These are phyloP conservation scores for Lepidium africanum DNA, from an alignment of 345 rosid species.

Conservation along the genomic window DNA sequence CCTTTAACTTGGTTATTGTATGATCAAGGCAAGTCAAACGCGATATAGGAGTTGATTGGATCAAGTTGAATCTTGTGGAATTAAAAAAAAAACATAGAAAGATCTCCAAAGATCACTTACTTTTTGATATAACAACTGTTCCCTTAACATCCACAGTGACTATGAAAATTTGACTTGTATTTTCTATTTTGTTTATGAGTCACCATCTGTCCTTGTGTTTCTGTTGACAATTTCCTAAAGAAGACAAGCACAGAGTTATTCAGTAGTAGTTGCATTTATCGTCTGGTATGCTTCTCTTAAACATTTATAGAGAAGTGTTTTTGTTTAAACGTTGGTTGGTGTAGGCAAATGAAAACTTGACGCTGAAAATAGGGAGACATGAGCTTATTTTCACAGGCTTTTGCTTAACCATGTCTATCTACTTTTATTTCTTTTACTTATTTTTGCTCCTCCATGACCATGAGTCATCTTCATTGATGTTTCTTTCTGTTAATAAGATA, in stretches of 20 bases:
- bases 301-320: constrained; percentile 1
- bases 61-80: constrained; percentile 37
- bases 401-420: constrained; percentile 18
- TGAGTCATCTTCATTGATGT: not conserved
- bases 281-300: not conserved
- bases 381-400: not conserved
- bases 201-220: constrained; percentile 17
- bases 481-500: constrained; percentile 13
- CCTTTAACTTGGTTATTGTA: too few relatives aligned
- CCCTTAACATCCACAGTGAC: constrained; percentile 13
- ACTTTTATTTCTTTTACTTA: constrained; percentile 12
- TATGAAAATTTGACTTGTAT: not conserved
- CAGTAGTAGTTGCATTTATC: not conserved
- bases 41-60: constrained; percentile 49
- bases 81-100: constrained; percentile 31
- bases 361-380: constrained; percentile 9
- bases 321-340: constrained; percentile 10
- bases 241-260: constrained; percentile 11
- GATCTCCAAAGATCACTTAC: not conserved
- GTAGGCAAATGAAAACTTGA: constrained; percentile 5
- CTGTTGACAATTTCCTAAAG: constrained; percentile 23
- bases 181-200: constrained; percentile 3
- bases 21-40: constrained; percentile 19
- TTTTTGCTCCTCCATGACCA: constrained; percentile 11
- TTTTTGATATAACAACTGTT: not conserved